phyloP scores from a whole-genome alignment of 441 rosid genomes.

The Melastoma candidum region DNA sequence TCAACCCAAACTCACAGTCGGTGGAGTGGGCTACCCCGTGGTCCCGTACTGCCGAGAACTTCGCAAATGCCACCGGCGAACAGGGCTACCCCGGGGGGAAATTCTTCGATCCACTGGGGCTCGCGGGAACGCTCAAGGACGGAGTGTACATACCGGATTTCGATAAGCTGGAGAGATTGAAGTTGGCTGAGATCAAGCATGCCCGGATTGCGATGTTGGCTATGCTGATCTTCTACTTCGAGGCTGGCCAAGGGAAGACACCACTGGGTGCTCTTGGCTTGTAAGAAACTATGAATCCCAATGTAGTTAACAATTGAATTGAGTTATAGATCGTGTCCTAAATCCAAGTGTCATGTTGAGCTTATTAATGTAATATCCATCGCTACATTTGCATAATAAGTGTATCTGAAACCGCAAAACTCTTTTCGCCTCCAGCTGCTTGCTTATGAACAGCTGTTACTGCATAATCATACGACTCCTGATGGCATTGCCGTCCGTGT shows the following conservation, averaged over 20 bases:
- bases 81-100: constrained; percentile 95
- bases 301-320: no score
- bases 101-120: constrained; percentile 76
- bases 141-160: constrained; percentile 65
- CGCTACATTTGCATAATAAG: no score
- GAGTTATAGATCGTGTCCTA: no score
- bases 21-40: constrained; percentile 96
- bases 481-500: no score
- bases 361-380: no score
- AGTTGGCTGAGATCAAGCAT: constrained; percentile 93
- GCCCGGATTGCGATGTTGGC: constrained; percentile 91
- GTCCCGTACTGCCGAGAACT: constrained; percentile 81
- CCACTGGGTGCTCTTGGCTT: constrained; percentile 93
- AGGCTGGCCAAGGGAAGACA: constrained; percentile 97
- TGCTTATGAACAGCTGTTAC: no score
- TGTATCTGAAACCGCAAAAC: no score
- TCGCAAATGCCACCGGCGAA: constrained; percentile 73
- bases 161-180: constrained; percentile 72
- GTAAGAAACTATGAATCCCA: constrained; percentile 20
- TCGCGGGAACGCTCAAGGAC: constrained; percentile 49
- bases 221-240: constrained; percentile 90
- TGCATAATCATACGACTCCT: no score
- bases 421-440: no score
- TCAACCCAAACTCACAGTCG: constrained; percentile 82
- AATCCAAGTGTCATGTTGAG: no score